Conservation (phyloP, 768 basidiomycete species). For the Calocybe cyanea region DNA sequence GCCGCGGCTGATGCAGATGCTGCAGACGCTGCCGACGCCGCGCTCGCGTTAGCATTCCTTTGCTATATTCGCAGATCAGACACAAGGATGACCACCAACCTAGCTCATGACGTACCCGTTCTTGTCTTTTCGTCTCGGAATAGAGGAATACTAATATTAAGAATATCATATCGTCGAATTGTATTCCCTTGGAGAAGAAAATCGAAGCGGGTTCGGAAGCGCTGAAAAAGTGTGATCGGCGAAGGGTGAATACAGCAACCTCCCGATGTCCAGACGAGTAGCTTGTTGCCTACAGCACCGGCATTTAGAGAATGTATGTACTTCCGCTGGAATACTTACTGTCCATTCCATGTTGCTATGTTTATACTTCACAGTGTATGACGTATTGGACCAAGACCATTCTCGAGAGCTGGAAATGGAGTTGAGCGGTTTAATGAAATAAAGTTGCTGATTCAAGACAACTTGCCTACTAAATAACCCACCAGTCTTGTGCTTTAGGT, state of each 20-base stretch:
- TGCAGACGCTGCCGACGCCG: too few species aligned
- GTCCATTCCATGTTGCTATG: neutral
- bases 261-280: neutral
- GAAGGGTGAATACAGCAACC: neutral
- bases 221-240: neutral
- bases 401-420: neutral
- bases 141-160: slow-evolving; percentile 9
- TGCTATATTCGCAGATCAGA: too few species aligned
- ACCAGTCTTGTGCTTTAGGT: neutral
- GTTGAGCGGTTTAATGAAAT: too few species aligned
- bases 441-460: too few species aligned
- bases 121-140: slow-evolving; percentile 6
- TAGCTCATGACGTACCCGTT: neutral
- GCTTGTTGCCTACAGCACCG: neutral
- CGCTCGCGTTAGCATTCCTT: too few species aligned
- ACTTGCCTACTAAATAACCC: neutral
- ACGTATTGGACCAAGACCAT: slow-evolving; percentile 3
- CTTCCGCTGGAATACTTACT: neutral
- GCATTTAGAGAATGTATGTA: neutral
- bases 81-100: too few species aligned
- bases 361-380: slow-evolving; percentile 4
- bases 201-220: neutral
- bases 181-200: neutral
- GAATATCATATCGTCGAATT: slow-evolving; percentile 4
- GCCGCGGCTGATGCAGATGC: too few species aligned